Base-by-base conservation (phyloP, 129 eudicot species). In the Tagetes patula region DNA sequence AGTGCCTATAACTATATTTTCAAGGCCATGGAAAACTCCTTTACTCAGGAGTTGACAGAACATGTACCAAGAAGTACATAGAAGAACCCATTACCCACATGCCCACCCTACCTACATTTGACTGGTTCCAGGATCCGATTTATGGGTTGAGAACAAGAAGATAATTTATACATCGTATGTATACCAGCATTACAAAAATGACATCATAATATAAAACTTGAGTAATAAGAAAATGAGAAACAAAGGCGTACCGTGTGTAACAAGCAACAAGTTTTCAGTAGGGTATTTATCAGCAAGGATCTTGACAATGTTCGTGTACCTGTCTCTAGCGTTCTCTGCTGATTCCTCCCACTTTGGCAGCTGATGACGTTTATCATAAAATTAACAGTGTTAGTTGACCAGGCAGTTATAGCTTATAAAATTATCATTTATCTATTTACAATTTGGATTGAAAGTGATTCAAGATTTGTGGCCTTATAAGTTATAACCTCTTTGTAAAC, bases 211-310 rank as follows among this genome's bases (percentile, higher is more conserved):
- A 69, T 27, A 41, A 31, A 69, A 30, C 70, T 9, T 30, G 13
- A 74, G 41, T n/a, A 58, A 3, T 4, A 65, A 48, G 54, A 48
- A 73, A 32, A 27, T 34, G 34, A 53, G 37, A 67, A 52, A 39
- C 42, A 8, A 60, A 74, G 8, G 14, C 83, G 76, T 82, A 91
- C 97, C 98, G 7, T 94, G 98, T 49, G 98, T 84, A 11, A 94
- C 91, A 46, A 94, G 84, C 85, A 94, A 79, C 83, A 94, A 78
- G 84, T 94, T 94, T 75, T 94, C 96, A 1, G 82, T 74, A 60
- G 98, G 97, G 78, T 86, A 88, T 71, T 83, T 90, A 82, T 94
- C 89, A 37, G 98, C 98, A 75, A 94, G 96, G 42, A 75, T 87
- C 65, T 86, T 85, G 66, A 90, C 78, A 67, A 94, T 76, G 43